phyloP scores from a whole-genome alignment of 176 grass and related monocot genomes.

The Otatea glauca region DNA sequence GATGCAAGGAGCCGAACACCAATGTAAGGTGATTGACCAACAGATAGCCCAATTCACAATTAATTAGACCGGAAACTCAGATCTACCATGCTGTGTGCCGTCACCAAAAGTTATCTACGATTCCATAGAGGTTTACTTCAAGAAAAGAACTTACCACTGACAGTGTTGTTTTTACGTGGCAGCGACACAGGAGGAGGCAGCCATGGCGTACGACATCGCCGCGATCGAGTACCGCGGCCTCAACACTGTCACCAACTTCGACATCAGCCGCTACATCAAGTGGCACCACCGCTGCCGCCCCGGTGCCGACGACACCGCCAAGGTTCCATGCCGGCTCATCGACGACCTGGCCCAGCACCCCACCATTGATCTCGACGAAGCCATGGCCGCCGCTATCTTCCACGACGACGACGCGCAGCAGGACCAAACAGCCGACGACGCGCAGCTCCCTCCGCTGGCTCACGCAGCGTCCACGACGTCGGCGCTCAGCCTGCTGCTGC shows the following conservation, averaged over 20 bases:
- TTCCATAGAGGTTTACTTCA: background rate
- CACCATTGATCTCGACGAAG: background rate
- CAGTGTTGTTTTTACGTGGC: background rate
- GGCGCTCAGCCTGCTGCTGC: slow-evolving; percentile 38
- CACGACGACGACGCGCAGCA: background rate
- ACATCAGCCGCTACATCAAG: slow-evolving; percentile 63
- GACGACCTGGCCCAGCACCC: background rate
- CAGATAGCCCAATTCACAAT: background rate
- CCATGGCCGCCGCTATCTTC: background rate
- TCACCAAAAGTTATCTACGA: background rate
- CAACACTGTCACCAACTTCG: slow-evolving; percentile 82
- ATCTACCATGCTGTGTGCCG: background rate
- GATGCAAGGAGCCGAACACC: too few relatives aligned
- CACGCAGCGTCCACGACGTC: background rate
- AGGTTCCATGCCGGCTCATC: background rate
- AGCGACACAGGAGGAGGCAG: slow-evolving; percentile 83
- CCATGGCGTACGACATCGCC: slow-evolving; percentile 75
- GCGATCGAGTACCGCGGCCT: slow-evolving; percentile 75
- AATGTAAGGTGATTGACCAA: too few relatives aligned
- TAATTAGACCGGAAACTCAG: background rate
- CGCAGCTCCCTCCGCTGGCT: background rate
- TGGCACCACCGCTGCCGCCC: slow-evolving; percentile 18
- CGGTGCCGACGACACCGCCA: background rate
- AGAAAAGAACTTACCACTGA: background rate
- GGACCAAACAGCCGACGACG: background rate